phyloP scores from a whole-genome alignment of 2,329 filamentous ascomycete species.

The Aschersonia sp. region DNA sequence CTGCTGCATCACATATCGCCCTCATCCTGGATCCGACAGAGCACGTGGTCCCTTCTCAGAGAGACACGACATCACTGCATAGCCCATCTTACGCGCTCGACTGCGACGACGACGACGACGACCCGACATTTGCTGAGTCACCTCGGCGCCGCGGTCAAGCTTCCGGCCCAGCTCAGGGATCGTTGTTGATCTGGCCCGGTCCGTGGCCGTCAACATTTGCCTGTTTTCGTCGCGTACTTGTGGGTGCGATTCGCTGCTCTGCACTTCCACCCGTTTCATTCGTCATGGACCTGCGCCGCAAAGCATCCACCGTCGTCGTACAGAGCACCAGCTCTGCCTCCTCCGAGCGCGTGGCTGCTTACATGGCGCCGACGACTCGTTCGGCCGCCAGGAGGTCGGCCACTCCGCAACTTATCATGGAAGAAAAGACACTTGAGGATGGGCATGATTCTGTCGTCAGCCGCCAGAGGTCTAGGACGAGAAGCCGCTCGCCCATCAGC shows the following conservation, averaged over 20 bases:
- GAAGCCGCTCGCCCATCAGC: conserved; percentile 56
- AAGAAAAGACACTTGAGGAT: conserved; percentile 37
- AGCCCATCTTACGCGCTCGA: conserved; percentile 9
- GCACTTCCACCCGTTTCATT: conserved; percentile 45
- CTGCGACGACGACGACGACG: conserved; percentile 7
- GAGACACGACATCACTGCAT: conserved; percentile 3
- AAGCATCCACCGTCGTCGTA: conserved; percentile 77
- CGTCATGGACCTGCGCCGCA: conserved; percentile 36
- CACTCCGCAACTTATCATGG: conserved; percentile 42
- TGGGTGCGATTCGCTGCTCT: conserved; percentile 40
- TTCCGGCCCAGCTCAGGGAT: conserved; percentile 22
- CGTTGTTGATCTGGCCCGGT: conserved; percentile 10
- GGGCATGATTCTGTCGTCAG: background rate
- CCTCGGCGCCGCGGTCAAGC: background rate
- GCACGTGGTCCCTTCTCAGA: conserved; percentile 11
- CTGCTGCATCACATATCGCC: conserved; percentile 31
- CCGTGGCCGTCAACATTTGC: conserved; percentile 32
- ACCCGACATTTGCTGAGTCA: background rate
- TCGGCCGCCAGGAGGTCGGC: conserved; percentile 45
- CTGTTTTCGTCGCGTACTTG: conserved; percentile 33
- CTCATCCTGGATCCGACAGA: conserved; percentile 45
- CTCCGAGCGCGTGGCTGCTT: conserved; percentile 21
- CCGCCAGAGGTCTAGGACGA: conserved; percentile 48
- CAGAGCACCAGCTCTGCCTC: conserved; percentile 53
- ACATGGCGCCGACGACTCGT: conserved; percentile 64